Base-by-base conservation (phyloP, 768 basidiomycete genomes). In the Macrocybe gigantea region DNA sequence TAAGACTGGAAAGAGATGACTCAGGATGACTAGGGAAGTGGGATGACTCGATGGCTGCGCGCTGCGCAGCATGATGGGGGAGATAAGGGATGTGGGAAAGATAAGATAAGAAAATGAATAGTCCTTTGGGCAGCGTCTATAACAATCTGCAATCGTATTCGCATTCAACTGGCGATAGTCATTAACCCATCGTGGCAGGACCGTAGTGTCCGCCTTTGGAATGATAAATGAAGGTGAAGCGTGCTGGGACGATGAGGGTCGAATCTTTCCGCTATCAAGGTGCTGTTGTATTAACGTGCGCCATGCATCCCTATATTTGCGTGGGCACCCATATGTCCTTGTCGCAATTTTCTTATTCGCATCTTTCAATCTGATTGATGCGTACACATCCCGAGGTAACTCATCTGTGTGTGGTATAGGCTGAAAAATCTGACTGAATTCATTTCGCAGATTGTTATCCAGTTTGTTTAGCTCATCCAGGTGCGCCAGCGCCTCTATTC, bases 151-250 rank as follows among this genome's bases (percentile, higher is more conserved):
- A 0, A 68, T 48, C 0, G 61, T 65, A 44, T 65, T 66, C 2
- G 50, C 49, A 45, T 71, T 72, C 1, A 72, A 41, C 6, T 53
- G 36, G 0, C 59, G 49, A 47, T 60, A 72, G 33, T 71, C 64
- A 46, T 64, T 67, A 0, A 72, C 66, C 66, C 67, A 70, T 0
- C 62, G 54, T 0, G 67, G 70, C 0, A 66, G 34, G 0, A 52
- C 66, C 0, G 42, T 55, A 0, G 51, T 48, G 38, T 69, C 64
- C 0, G 60, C 39, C 39, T 70, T 70, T 0, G 61, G 68, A 5
- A 74, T 64, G 1, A 73, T 57, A 47, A 74, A 76, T 0, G 62
- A 57, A 0, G 68, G 71, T 0, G 65, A 75, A 0, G 65, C 64
- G 38, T 58, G 62, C 0, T 39, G 39, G 0, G 61, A 66, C 0